Conservation (phyloP, 805 yeast genomes). For the Maudiozyma turicensis region DNA sequence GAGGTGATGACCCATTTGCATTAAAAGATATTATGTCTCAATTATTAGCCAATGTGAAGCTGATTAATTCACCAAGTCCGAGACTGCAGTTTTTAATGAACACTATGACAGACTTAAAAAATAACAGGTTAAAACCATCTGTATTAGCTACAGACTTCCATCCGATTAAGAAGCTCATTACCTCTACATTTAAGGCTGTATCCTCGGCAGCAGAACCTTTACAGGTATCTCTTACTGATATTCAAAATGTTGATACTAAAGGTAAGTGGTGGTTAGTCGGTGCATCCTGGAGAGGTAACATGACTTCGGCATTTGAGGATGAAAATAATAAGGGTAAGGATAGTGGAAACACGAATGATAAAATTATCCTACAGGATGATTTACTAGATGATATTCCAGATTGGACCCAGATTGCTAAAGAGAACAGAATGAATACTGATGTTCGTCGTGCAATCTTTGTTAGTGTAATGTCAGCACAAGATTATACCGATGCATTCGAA, state of each 20-base stretch:
- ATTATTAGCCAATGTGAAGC: slow-evolving; percentile 18
- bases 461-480: slow-evolving; percentile 91
- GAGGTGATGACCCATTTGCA: slow-evolving; percentile 83
- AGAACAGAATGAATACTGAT: slow-evolving; percentile 92
- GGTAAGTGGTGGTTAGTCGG: slow-evolving; percentile 99
- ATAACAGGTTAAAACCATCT: slow-evolving; percentile 58
- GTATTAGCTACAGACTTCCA: slow-evolving; percentile 24
- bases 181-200: slow-evolving; percentile 37
- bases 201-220: slow-evolving; percentile 49
- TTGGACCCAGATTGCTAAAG: slow-evolving; percentile 78
- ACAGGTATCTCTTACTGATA: slow-evolving; percentile 70
- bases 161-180: slow-evolving; percentile 39
- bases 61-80: slow-evolving; percentile 44
- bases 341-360: slow-evolving; percentile 16
- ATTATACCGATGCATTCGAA: slow-evolving; percentile 77
- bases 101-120: slow-evolving; percentile 74
- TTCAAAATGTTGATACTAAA: slow-evolving; percentile 58
- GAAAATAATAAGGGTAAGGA: slow-evolving; percentile 10
- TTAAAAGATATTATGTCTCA: slow-evolving; percentile 62
- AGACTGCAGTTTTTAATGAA: slow-evolving; percentile 80
- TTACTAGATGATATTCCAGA: slow-evolving; percentile 65
- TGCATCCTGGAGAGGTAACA: slow-evolving; percentile 86
- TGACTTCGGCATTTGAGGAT: slow-evolving; percentile 23
- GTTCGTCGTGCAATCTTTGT: slow-evolving; percentile 88
- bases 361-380: slow-evolving; percentile 42